Evolutionary conservation across 1,284 basidiomycete species (phyloP), one percentile per base, ranked within the genome.

Genomic region (Moesziomyces sp.): DNA sequence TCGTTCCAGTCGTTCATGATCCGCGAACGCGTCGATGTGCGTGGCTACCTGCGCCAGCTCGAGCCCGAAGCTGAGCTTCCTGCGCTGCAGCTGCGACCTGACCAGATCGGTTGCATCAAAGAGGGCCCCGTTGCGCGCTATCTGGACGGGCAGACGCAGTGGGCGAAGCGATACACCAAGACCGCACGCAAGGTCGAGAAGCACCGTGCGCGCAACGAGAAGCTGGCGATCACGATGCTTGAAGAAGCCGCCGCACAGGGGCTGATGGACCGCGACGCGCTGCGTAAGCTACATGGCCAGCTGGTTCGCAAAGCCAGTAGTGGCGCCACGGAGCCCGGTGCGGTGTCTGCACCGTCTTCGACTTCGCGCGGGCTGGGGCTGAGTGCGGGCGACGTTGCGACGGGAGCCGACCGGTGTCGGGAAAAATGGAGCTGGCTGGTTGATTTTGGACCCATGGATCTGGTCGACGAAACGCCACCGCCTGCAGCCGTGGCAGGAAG

Each of bases 21-120:
- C 65, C 89, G 95, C 35, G 94, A 98, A 84, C 89, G 96, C 13
- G 90, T 98, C 21, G 90, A 91, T 19, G 90, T 91, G 5, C 87
- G 87, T 23, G 96, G 96, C 8, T 85, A 89, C 8, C 87, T 93
- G 18, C 89, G 94, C 11, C 88, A 91, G 0, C 87, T 99, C 70
- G 94, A 97, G 80, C 87, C 90, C 0, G 87, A 88, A 63, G 83
- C 87, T 1, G 88, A 91, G 48, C 86, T 98, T 0, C 84, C 86
- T 7, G 91, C 89, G 0, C 86, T 96, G 45, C 87, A 86, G 9
- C 84, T 95, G 46, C 87, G 88, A 0, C 83, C 86, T 0, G 89
- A 91, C 23, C 85, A 89, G 48, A 81, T 88, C 10, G 88, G 88
- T 0, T 60, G 84, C 21, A 85, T 89, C 76, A 87, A 88, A 71